phyloP scores from a whole-genome alignment of 768 basidiomycete genomes.

The Hydnomerulius pinastri region DNA sequence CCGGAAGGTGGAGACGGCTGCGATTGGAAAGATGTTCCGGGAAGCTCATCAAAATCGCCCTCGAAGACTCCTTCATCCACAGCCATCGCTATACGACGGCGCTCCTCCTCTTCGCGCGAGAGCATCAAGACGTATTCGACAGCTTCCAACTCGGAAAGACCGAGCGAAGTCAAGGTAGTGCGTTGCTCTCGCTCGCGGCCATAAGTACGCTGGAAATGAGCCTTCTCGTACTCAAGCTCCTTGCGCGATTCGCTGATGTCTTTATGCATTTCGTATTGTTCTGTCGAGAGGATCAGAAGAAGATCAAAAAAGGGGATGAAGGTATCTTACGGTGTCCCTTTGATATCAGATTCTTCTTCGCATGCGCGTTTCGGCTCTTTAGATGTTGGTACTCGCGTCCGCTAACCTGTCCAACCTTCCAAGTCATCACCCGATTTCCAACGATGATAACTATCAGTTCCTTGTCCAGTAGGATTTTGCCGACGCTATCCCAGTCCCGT shows the following conservation, averaged over 20 bases:
- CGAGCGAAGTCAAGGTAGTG: constrained; percentile 58
- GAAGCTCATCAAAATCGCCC: constrained; percentile 40
- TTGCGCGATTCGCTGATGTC: constrained; percentile 60
- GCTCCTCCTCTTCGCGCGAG: constrained; percentile 70
- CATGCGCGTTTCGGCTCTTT: constrained; percentile 34
- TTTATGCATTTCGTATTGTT: constrained; percentile 61
- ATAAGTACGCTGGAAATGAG: constrained; percentile 36
- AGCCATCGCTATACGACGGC: constrained; percentile 9
- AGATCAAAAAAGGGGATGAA: neutral
- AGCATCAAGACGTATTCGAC: constrained; percentile 84
- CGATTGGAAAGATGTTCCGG: constrained; percentile 15
- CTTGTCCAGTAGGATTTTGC: constrained; percentile 56
- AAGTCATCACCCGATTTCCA: constrained; percentile 64
- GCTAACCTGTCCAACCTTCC: constrained; percentile 57
- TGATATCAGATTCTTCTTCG: constrained; percentile 29
- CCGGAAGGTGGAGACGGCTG: constrained; percentile 8
- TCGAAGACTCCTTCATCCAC: constrained; percentile 61
- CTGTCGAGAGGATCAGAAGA: constrained; percentile 36
- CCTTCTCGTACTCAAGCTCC: constrained; percentile 53
- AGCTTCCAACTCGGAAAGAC: constrained; percentile 72
- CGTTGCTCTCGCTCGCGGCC: constrained; percentile 60
- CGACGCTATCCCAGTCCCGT: constrained; percentile 45
- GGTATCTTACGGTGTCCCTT: constrained; percentile 50
- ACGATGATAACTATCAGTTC: constrained; percentile 59
- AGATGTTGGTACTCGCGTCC: constrained; percentile 28